Base-by-base conservation (phyloP, 2,329 filamentous ascomycete genomes). In the Torrubiellomyces zombiae region DNA sequence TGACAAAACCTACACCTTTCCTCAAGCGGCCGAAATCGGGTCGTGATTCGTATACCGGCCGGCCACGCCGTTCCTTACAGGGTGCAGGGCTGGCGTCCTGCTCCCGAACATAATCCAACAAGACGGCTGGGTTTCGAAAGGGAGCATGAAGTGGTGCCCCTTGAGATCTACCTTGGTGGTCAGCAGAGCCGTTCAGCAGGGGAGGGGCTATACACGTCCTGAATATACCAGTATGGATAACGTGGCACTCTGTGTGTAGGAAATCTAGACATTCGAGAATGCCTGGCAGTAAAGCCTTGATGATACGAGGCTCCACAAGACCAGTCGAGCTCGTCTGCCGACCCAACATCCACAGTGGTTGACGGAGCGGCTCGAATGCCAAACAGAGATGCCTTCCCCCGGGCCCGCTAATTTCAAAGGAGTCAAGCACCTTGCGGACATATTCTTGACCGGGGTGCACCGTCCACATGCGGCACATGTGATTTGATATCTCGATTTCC, bases 241-340 rank as follows among this genome's bases (percentile, higher is more conserved):
- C 37, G 24, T 41, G 45, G 30, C 50, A 55, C 17, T 50, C 40
- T 1, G 43, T 37, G 31, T 58, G 51, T 5, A 57, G 42, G 32
- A 51, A 56, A 20, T 57, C 45, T 2, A 58, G 42, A 3, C 45
- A 47, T 21, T 40, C 28, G 9, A 58, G 45, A 27, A 58, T 42
- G 27, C 41, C 38, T 24, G 40, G 41, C 26, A 56, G 31, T n/a
- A 39, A 21, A 0, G 36, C 20, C 27, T 39, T 41, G 27, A 42
- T 34, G 8, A 28, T 34, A 5, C 31, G 34, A 10, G 38, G 33
- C n/a, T 37, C 33, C 2, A 39, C 32, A 7, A 35, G 20, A 12
- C 29, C 32, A 13, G 24, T 34, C 5, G 32, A 25, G 7, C 33
- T 31, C 8, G 31, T 34, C 23, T 38, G 37, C 28, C 37, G 38